These are phyloP conservation scores for Pyrenochaeta sp. DNA, from an alignment of 2,329 filamentous ascomycete species.

Conservation along the genomic window DNA sequence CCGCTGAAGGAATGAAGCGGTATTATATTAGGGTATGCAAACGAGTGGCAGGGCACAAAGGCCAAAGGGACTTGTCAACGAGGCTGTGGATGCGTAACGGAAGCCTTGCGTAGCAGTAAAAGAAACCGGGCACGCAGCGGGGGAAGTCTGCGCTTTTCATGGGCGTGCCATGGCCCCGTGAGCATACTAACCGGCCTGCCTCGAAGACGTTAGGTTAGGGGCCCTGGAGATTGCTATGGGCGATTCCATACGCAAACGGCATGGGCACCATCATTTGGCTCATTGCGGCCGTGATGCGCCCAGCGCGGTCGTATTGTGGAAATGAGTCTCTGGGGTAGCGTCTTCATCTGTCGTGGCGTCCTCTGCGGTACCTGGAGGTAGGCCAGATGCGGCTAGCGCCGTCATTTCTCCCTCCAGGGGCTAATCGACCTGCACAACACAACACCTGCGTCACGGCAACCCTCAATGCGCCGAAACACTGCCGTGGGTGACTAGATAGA, in stretches of 20 bases:
- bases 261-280: conserved; percentile 31
- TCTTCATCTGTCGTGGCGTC: conserved; percentile 1
- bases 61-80: conserved; percentile 42
- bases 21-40: conserved; percentile 53
- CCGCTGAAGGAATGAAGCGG: conserved; percentile 91
- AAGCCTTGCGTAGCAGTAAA: conserved; percentile 43
- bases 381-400: conserved; percentile 1
- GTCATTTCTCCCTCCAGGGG: conserved; percentile 10
- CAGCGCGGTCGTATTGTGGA: conserved; percentile 27
- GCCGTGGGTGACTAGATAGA: conserved; percentile 2
- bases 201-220: conserved; percentile 42
- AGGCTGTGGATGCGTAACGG: conserved; percentile 43
- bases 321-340: conserved; percentile 43
- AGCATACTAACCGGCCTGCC: conserved; percentile 17
- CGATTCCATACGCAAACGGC: conserved; percentile 33
- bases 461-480: conserved; percentile 8
- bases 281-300: conserved; percentile 35
- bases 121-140: conserved; percentile 21
- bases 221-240: conserved; percentile 39
- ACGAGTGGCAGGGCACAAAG: conserved; percentile 49
- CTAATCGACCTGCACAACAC: conserved; percentile 14
- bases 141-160: conserved; percentile 43
- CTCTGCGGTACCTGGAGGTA: neutral
- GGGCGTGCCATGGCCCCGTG: conserved; percentile 28
- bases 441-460: conserved; percentile 17